Evolutionary conservation across 140 eudicot species (phyloP).

Genomic region (Cichorium intybus): DNA sequence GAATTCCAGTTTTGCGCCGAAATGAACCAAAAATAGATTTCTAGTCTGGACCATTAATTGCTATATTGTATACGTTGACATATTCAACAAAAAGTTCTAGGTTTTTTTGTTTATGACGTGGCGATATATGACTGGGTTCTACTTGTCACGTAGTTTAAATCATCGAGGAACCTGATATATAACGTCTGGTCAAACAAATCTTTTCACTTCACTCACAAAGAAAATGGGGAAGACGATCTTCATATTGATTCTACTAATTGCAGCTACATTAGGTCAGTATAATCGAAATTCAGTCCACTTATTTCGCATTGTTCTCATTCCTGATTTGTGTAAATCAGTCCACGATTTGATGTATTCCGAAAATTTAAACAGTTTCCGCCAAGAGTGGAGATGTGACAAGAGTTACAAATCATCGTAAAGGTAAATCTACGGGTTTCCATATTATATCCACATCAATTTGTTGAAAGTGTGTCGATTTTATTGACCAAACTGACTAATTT

Average conservation of each 20-base stretch:
- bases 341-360: background rate
- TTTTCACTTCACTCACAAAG: background rate
- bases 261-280: conserved; percentile 30
- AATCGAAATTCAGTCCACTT: background rate
- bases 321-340: background rate
- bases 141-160: conserved; percentile 20
- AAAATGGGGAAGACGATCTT: conserved; percentile 18
- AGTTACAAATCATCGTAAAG: conserved; percentile 83
- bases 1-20: too few species aligned
- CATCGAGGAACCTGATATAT: background rate
- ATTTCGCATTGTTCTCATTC: background rate
- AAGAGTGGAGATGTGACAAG: conserved; percentile 67
- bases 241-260: conserved; percentile 26
- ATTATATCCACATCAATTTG: background rate
- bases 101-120: conserved; percentile 16
- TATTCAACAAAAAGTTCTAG: too few species aligned
- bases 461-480: background rate
- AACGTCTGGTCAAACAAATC: background rate
- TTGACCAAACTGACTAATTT: background rate
- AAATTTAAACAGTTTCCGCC: conserved; percentile 43
- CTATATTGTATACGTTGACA: too few species aligned
- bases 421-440: conserved; percentile 20
- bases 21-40: too few species aligned
- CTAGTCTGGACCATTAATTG: too few species aligned
- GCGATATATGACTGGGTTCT: conserved; percentile 5